Evolutionary conservation across 1,139 yeast genomes (phyloP), one percentile per base, ranked within the genome.

Genomic region (Blastobotrys niveus): DNA sequence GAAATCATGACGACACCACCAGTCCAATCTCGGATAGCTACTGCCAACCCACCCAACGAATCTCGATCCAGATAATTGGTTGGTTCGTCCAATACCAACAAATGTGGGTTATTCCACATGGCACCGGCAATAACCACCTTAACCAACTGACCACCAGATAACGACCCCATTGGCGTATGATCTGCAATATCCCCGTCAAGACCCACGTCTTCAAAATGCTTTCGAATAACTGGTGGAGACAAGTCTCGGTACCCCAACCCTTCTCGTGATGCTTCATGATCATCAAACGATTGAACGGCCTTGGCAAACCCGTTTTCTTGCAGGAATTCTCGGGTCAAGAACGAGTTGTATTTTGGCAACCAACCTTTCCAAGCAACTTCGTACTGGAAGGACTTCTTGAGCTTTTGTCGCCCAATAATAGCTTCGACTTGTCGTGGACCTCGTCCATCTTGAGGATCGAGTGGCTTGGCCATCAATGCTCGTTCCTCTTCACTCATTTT

Each of bases 71-170:
- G 76, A 74, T 91, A 91, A 71, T 91, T 91, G 60, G 98, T 91
- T 63, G 98, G 98, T 77, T 91, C 98, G 68, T 91, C 98, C 54
- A 91, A 76, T 34, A 91, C 98, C 53, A 91, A 77, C 68, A 91
- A 77, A 68, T 91, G 98, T n/a, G 98, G 98, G 64, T 91, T 91
- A 70, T 91, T 89, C 98, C 98, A 91, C 94, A 91, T 91, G 54
- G 97, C 97, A 68, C 97, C 97, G 15, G 98, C 98, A 72, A 91
- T 89, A 51, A 91, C 98, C 52, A 91, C 97, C 70, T 91, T 91
- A 52, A 91, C 98, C 63, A 89, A 76, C 72, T 91, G 98, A 57
- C 98, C 98, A 63, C 98, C 98, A 34, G 96, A 88, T 52, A 91
- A 74, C 9, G 96, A 87, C 18, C 97, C 97, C 77, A 91, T 73